A percentile compares a stretch with the other conserved stretches of the same genome.
phyloP scores from a whole-genome alignment of 2,329 filamentous ascomycete species.

The Penicillium sp. region DNA sequence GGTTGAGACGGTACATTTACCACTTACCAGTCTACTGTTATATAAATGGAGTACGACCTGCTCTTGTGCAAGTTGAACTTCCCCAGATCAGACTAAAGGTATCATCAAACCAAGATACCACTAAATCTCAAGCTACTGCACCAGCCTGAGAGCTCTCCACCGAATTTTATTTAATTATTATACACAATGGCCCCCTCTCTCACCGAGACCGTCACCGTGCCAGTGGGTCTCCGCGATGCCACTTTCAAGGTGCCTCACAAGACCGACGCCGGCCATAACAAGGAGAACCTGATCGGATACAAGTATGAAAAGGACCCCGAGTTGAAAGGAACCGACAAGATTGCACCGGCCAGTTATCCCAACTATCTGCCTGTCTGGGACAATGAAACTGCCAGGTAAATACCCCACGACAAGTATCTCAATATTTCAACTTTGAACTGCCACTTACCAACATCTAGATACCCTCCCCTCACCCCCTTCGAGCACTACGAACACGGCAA shows the following conservation, averaged over 20 bases:
- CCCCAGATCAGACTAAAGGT: too few relatives aligned
- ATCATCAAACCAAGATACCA: too few relatives aligned
- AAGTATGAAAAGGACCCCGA: slow-evolving; percentile 55
- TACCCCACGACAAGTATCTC: background rate
- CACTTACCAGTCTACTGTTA: too few relatives aligned
- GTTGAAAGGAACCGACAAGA: slow-evolving; percentile 56
- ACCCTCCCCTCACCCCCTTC: slow-evolving; percentile 68
- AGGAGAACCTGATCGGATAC: slow-evolving; percentile 42
- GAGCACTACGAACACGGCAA: slow-evolving; percentile 76
- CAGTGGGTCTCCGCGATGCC: slow-evolving; percentile 31
- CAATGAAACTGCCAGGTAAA: slow-evolving; percentile 51
- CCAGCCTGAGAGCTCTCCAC: background rate
- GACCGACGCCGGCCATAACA: slow-evolving; percentile 39
- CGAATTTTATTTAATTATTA: background rate
- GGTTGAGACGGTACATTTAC: too few relatives aligned
- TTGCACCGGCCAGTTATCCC: slow-evolving; percentile 65
- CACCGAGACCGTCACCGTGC: slow-evolving; percentile 37
- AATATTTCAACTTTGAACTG: background rate
- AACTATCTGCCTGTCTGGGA: slow-evolving; percentile 77
- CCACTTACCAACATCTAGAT: slow-evolving; percentile 41
- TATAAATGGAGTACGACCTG: too few relatives aligned
- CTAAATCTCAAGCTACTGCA: background rate
- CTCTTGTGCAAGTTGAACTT: too few relatives aligned
- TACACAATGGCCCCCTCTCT: slow-evolving; percentile 41
- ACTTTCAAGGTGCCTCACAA: slow-evolving; percentile 29